Conservation (phyloP, 176 grass and related monocot genomes). For the Melocanna baccifera region DNA sequence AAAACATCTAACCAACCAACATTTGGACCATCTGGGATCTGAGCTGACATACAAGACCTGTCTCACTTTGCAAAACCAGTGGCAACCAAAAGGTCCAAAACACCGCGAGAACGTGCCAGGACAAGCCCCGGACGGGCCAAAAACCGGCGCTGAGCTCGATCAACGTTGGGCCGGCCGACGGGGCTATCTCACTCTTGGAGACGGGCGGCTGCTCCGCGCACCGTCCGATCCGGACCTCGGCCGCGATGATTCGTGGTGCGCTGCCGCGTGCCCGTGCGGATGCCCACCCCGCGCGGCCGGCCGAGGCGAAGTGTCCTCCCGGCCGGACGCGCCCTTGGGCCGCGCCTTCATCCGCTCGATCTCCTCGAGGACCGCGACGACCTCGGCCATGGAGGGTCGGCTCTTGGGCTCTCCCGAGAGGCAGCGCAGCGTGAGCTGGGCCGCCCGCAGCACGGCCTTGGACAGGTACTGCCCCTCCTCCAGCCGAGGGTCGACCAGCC, state of each 20-base stretch:
- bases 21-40: not conserved
- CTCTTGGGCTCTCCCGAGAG: conserved; percentile 43
- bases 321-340: not conserved
- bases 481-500: conserved; percentile 59
- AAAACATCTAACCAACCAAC: not conserved
- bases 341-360: conserved; percentile 33
- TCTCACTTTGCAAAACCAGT: not conserved
- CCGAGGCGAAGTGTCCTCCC: not conserved
- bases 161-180: not conserved
- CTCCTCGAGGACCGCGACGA: conserved; percentile 35
- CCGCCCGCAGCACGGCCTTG: conserved; percentile 37
- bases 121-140: not conserved
- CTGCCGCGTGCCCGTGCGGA: not conserved
- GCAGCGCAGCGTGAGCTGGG: conserved; percentile 56
- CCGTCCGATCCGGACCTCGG: conserved; percentile 1
- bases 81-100: not conserved
- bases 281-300: not conserved
- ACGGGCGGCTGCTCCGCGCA: not conserved
- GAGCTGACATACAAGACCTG: not conserved
- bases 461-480: conserved; percentile 59
- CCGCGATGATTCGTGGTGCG: not conserved
- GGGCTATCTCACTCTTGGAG: not conserved
- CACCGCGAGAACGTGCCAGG: not conserved
- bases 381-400: conserved; percentile 42
- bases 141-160: not conserved